Percentiles rank a stretch among this genome's conserved stretches.
Conservation (phyloP, 352 stramenopile genomes). For the Phytophthora podocarpi region DNA sequence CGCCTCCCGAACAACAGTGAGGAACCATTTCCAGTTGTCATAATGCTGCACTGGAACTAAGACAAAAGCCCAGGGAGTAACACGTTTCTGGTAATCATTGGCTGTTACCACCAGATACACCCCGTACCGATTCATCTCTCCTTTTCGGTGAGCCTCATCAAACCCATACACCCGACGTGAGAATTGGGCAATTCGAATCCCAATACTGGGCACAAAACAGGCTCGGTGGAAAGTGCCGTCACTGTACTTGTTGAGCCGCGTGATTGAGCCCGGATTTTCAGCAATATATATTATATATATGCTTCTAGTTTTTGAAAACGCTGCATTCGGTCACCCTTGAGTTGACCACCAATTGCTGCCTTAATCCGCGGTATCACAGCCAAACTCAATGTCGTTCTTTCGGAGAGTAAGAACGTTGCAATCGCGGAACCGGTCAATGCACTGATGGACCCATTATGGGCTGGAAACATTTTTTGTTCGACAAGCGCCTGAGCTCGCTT, state of each 20-base stretch:
- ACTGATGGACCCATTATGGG: conserved; percentile 8
- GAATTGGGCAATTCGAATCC: background rate
- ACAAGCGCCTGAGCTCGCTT: background rate
- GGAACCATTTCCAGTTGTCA: conserved; percentile 32
- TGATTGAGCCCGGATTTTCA: background rate
- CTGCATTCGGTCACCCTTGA: background rate
- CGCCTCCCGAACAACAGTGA: background rate
- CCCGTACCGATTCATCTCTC: conserved; percentile 29
- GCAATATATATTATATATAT: background rate
- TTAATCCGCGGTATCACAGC: conserved; percentile 4
- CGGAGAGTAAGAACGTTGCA: background rate
- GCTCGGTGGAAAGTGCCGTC: conserved; percentile 10
- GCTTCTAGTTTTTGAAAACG: conserved; percentile 5
- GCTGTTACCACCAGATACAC: conserved; percentile 20
- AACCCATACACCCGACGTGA: conserved; percentile 9
- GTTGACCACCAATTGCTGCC: background rate
- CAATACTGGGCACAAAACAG: background rate
- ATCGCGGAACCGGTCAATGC: too few relatives aligned
- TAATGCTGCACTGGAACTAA: conserved; percentile 26
- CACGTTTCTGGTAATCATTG: conserved; percentile 32
- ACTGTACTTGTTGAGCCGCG: background rate
- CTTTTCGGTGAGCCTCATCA: conserved; percentile 28
- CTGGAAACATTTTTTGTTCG: conserved; percentile 1
- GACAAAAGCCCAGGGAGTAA: conserved; percentile 9
- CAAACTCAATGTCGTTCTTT: background rate